These are phyloP conservation scores for Chlorencoelia australis DNA, from an alignment of 2,329 filamentous ascomycete genomes.

Conservation along the genomic window DNA sequence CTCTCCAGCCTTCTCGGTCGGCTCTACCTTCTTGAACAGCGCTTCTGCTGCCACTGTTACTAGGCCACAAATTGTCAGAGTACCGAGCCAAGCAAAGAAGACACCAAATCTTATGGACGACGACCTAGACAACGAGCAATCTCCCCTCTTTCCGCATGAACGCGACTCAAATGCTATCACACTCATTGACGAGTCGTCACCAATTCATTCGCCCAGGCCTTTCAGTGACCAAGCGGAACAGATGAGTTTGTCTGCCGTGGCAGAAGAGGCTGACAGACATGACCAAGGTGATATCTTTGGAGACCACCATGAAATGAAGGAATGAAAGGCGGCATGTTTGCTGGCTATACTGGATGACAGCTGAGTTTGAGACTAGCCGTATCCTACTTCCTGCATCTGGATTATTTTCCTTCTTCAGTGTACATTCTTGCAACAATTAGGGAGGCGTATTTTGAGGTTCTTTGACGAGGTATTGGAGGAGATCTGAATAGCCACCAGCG, in stretches of 20 bases:
- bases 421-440: too few species aligned
- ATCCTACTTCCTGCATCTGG: too few species aligned
- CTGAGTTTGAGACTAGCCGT: too few species aligned
- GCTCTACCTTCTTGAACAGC: slow-evolving; percentile 58
- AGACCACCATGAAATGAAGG: slow-evolving; percentile 47
- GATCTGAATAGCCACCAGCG: too few species aligned
- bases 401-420: too few species aligned
- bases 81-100: slow-evolving; percentile 38
- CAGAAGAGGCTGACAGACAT: slow-evolving; percentile 39
- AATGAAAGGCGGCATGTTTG: slow-evolving; percentile 25
- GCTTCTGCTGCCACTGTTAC: slow-evolving; percentile 47
- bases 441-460: too few species aligned
- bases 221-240: slow-evolving; percentile 46
- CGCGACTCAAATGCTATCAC: slow-evolving; percentile 38
- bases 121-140: slow-evolving; percentile 9
- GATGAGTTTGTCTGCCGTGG: slow-evolving; percentile 43
- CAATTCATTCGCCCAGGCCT: slow-evolving; percentile 43
- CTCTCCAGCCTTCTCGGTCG: slow-evolving; percentile 54
- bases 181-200: slow-evolving; percentile 41
- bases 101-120: too few species aligned
- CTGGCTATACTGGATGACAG: too few species aligned
- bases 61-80: slow-evolving; percentile 50
- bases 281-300: slow-evolving; percentile 41
- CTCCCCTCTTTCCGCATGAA: slow-evolving; percentile 11
- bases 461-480: too few species aligned